Evolutionary conservation across 768 basidiomycete species (phyloP), one percentile per base, ranked within the genome.

Genomic region (Pluteus cervinus): DNA sequence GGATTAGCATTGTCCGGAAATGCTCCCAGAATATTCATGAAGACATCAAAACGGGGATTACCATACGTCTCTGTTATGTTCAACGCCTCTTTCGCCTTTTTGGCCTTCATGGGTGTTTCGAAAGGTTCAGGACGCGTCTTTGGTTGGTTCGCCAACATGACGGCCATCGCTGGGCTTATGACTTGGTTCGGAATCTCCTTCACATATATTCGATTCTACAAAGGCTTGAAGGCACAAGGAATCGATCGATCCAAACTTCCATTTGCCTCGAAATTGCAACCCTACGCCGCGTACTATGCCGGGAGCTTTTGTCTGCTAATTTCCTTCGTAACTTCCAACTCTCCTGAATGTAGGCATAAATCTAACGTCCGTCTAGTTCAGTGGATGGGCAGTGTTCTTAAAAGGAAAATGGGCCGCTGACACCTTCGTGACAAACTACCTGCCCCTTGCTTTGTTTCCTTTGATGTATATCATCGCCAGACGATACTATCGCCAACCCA

Each of bases 31-130:
- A 61, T 93, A 41, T 93, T 97, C 63, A 52, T 73, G 20, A 73
- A 59, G 50, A 85, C 86, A 0, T 72, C 78, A 26, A 71, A 69
- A 43, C 69, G 61, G 18, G 94, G 94, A 37, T 69, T 96, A 16
- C 94, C 94, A 3, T 76, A 76, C 40, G 66, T 76, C 29, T 73
- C 86, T 15, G 68, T 97, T 41, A 48, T 75, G n/a, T 72, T 83
- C 52, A 81, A 76, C 50, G 66, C 84, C 3, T 45, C 61, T 14
- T 90, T 93, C 55, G 65, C 79, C 3, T 43, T 70, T 1, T 71
- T 89, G n/a, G 82, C 84, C 3, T 96, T 74, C 66, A 93, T 94
- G 90, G 81, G 75, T 28, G 66, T 85, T 41, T 73, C 63, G 30
- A 56, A 43, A 11, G 76, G 81, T 23, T 74, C 89, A 3, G 83